Conservation (phyloP, 306 rosid species). For the Cucumis hystrix region DNA sequence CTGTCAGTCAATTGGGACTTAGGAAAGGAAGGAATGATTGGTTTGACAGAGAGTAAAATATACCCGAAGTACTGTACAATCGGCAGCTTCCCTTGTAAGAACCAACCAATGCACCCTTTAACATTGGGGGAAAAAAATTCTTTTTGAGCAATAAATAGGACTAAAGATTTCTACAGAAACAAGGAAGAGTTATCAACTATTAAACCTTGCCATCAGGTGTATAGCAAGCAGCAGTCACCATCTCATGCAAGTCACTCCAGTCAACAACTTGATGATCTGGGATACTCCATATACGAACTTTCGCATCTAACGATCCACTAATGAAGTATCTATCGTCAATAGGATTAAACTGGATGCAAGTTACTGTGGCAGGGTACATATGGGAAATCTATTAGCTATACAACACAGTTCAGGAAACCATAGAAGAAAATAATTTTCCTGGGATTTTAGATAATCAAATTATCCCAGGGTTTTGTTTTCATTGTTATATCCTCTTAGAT, state of each 20-base stretch:
- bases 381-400: conserved; percentile 33
- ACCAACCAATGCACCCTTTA: conserved; percentile 94
- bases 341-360: conserved; percentile 99
- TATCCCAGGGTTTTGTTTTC: background rate
- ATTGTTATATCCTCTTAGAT: background rate
- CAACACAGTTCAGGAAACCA: background rate
- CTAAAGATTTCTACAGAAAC: conserved; percentile 8
- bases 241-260: conserved; percentile 92
- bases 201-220: conserved; percentile 99
- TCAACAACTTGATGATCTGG: conserved; percentile 90
- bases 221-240: conserved; percentile 98
- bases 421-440: background rate
- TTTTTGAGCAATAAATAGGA: conserved; percentile 14
- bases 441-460: background rate
- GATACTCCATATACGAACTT: conserved; percentile 99
- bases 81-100: conserved; percentile 95
- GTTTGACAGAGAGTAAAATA: conserved; percentile 2
- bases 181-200: conserved; percentile 11
- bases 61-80: conserved; percentile 78
- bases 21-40: background rate
- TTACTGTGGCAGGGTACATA: conserved; percentile 59
- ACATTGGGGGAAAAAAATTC: background rate
- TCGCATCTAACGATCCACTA: conserved; percentile 93
- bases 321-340: conserved; percentile 96
- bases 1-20: background rate